These are phyloP conservation scores for Candida methanosorbosa DNA, from an alignment of 805 yeast species.

Conservation along the genomic window DNA sequence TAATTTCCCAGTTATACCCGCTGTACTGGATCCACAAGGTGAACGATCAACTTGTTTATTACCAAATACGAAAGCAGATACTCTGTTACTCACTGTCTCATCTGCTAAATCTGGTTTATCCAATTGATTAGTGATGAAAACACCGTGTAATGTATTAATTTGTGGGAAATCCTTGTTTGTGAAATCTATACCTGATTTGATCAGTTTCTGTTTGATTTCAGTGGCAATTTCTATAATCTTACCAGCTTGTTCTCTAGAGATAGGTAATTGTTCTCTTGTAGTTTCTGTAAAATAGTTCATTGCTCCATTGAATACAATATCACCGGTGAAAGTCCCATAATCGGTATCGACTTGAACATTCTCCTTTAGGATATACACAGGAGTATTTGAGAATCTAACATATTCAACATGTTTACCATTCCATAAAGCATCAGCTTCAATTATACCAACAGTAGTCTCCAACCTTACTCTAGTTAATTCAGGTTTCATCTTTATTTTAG, in stretches of 20 bases:
- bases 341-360: constrained; percentile 8
- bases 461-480: constrained; percentile 11
- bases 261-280: constrained; percentile 4
- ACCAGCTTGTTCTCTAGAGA: constrained; percentile 12
- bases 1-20: constrained; percentile 16
- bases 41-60: constrained; percentile 19
- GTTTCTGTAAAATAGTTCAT: constrained; percentile 15
- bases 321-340: constrained; percentile 14
- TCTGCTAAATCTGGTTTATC: constrained; percentile 5
- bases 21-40: constrained; percentile 21
- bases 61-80: constrained; percentile 16
- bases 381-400: constrained; percentile 16
- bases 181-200: constrained; percentile 6
- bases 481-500: constrained; percentile 11
- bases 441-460: constrained; percentile 19
- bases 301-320: constrained; percentile 20
- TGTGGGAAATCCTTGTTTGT: constrained; percentile 15
- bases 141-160: constrained; percentile 14
- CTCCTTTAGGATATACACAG: constrained; percentile 12
- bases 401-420: constrained; percentile 14
- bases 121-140: constrained; percentile 8
- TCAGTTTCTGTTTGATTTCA: constrained; percentile 11
- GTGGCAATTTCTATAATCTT: constrained; percentile 10
- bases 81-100: constrained; percentile 9
- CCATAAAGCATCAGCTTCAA: constrained; percentile 15